Percentiles rank a stretch among this genome's conserved stretches.
These are phyloP conservation scores for Schizosaccharomyces japonicus DNA, from an alignment of 805 yeast genomes.

Conservation along the genomic window DNA sequence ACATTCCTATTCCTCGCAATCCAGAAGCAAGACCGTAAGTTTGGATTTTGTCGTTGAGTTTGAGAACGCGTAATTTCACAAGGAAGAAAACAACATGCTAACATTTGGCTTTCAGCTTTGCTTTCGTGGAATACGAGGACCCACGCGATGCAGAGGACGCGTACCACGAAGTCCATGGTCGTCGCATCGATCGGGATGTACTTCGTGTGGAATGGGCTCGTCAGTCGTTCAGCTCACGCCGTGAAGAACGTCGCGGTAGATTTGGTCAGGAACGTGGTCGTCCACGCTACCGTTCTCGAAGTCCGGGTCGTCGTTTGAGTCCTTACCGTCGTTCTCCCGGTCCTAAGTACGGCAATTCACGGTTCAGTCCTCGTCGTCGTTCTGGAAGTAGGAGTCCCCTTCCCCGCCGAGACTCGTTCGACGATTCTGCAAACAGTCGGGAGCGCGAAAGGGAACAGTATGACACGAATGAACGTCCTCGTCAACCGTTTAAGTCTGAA, in stretches of 20 bases:
- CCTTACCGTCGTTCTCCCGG: neutral
- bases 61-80: neutral
- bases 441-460: no score
- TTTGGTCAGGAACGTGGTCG: no score
- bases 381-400: no score
- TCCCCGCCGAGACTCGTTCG: no score
- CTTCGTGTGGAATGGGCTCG: conserved; percentile 11
- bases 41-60: neutral
- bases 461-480: no score
- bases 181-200: conserved; percentile 13
- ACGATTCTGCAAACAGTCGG: no score
- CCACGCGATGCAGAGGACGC: conserved; percentile 17
- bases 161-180: conserved; percentile 15
- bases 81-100: neutral
- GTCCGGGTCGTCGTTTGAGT: neutral
- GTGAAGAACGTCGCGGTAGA: no score
- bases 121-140: conserved; percentile 16
- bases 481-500: no score
- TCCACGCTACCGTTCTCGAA: conserved; percentile 1
- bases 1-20: conserved; percentile 14
- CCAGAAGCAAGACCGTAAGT: conserved; percentile 11
- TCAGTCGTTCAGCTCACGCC: neutral
- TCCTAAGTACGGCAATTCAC: no score
- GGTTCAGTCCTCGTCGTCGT: no score
- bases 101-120: conserved; percentile 10